Percentiles rank a stretch among this genome's conserved stretches.
phyloP scores from a whole-genome alignment of 108 stramenopile species.

The Fragilaria crotonensis region DNA sequence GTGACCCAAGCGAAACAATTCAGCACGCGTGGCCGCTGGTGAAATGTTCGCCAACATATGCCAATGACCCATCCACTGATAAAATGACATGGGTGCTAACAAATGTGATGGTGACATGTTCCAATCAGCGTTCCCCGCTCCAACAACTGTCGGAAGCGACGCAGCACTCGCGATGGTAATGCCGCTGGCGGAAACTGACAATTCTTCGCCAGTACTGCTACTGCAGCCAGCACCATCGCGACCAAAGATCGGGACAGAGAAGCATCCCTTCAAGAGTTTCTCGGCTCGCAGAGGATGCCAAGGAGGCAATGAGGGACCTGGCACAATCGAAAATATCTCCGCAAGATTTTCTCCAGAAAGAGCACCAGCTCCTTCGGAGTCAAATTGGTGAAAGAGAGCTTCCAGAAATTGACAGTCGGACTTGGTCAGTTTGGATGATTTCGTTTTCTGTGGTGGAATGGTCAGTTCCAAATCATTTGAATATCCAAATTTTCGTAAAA shows the following conservation, averaged over 20 bases:
- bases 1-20: slow-evolving; percentile 68
- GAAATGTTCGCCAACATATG: slow-evolving; percentile 57
- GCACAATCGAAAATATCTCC: slow-evolving; percentile 57
- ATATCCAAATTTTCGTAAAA: slow-evolving; percentile 65
- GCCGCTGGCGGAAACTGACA: slow-evolving; percentile 59
- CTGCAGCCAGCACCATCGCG: neutral
- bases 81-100: slow-evolving; percentile 44
- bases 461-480: slow-evolving; percentile 56
- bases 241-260: slow-evolving; percentile 40
- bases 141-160: slow-evolving; percentile 43
- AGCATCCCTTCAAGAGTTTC: slow-evolving; percentile 45
- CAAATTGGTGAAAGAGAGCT: slow-evolving; percentile 60
- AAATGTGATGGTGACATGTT: slow-evolving; percentile 2
- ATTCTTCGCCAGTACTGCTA: slow-evolving; percentile 14
- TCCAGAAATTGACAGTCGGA: slow-evolving; percentile 50
- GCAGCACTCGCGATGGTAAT: slow-evolving; percentile 65
- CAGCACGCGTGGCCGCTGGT: slow-evolving; percentile 46
- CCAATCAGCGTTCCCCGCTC: slow-evolving; percentile 3
- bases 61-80: slow-evolving; percentile 81
- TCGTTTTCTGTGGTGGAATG: slow-evolving; percentile 26
- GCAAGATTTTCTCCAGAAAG: slow-evolving; percentile 47
- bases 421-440: slow-evolving; percentile 16
- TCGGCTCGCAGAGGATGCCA: slow-evolving; percentile 60
- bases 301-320: slow-evolving; percentile 51
- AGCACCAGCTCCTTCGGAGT: slow-evolving; percentile 54